Base-by-base conservation (phyloP, 129 eudicot genomes). In the Solidago caesia region DNA sequence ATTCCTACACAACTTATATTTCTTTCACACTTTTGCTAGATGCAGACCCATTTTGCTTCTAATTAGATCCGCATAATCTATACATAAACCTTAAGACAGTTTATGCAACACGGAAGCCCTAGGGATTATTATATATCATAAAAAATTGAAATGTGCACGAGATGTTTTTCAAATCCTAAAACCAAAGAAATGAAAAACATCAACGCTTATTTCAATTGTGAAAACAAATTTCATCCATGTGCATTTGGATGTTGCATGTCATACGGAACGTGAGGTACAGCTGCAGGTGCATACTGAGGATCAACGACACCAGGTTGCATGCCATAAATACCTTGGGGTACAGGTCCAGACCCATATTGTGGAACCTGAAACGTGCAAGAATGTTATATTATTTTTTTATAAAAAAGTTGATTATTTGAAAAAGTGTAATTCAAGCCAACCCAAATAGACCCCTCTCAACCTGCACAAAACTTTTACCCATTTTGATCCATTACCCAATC, bases 241-340 rank as follows among this genome's bases (percentile, higher is more conserved):
- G 78, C 71, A 66, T 82, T 66, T 14, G 71, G 85, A 46, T 44
- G 82, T 65, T 76, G 85, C 67, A 77, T 77, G 78, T 45, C 77
- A 77, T 81, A 76, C 6, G 78, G 71, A 66, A 77, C 85, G 64
- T 66, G 81, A n/a, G 81, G 68, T 58, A 72, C 84, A 44, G 39
- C 39, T 64, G 77, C 84, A 64, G 73, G 69, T 39, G 64, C 78
- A 58, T 82, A 76, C 25, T 65, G 81, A 57, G 81, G 77, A 25
- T 72, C 64, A 64, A 72, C 78, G 68, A 79, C 53, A 55, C 39
- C 76, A 78, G 62, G 80, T 43, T 75, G 84, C 80, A 68, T 81
- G 70, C 45, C 78, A 59, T 81, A 70, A 5, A 72, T 73, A 55
- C 75, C 85, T 27, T 46, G 72, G 7, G 83, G 67, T 51, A 68